Evolutionary conservation across 1,284 basidiomycete genomes (phyloP).

Genomic region (Marasmius fiardii): DNA sequence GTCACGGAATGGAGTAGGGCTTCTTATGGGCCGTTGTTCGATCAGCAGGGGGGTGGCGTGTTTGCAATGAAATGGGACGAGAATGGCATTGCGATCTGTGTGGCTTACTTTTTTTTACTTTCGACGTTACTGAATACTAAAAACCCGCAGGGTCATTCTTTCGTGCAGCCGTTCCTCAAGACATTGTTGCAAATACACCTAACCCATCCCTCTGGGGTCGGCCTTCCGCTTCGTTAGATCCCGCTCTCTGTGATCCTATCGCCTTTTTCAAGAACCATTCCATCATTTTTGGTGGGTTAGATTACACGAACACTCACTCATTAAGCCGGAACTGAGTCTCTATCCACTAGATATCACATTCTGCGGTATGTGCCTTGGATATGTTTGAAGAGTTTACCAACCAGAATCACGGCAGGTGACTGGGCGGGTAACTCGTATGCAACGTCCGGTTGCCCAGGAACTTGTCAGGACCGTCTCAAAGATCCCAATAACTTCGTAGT

Average conservation of each 20-base stretch:
- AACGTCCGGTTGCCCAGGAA: constrained; percentile 71
- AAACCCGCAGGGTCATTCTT: constrained; percentile 62
- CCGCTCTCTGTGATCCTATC: constrained; percentile 55
- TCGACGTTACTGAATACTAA: constrained; percentile 4
- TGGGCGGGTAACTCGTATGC: constrained; percentile 80
- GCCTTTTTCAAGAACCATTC: constrained; percentile 60
- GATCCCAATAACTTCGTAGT: constrained; percentile 70
- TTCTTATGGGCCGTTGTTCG: constrained; percentile 72
- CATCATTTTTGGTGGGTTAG: constrained; percentile 52
- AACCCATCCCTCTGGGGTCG: constrained; percentile 59
- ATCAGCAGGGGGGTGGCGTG: constrained; percentile 70
- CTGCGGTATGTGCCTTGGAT: constrained; percentile 46
- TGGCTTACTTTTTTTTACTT: constrained; percentile 25
- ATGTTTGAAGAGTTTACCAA: not conserved
- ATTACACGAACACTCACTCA: not conserved
- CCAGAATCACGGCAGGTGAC: constrained; percentile 46
- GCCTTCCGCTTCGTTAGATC: constrained; percentile 59
- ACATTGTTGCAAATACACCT: constrained; percentile 54
- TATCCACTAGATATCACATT: constrained; percentile 70
- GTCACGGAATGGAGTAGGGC: constrained; percentile 67
- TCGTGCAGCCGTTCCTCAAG: constrained; percentile 64
- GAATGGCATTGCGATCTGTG: constrained; percentile 68
- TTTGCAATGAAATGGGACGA: constrained; percentile 80
- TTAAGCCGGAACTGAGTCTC: not conserved
- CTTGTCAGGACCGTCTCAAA: constrained; percentile 59